Evolutionary conservation across 1,284 basidiomycete genomes (phyloP).

Genomic region (Xerocomus nothofagi): DNA sequence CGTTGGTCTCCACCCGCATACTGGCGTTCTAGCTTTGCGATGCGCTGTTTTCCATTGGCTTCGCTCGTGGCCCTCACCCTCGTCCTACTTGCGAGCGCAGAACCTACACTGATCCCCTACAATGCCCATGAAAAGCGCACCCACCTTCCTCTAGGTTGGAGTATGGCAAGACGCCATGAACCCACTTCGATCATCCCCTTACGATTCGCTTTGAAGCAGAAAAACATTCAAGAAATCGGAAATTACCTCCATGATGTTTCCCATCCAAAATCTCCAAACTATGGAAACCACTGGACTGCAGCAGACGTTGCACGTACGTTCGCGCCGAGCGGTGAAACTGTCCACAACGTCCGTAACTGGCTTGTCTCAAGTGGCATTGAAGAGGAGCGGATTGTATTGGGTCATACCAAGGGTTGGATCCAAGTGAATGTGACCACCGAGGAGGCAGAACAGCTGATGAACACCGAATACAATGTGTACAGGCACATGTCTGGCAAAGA

Average conservation of each 20-base stretch:
- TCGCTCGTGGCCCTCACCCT: slow-evolving; percentile 15
- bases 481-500: slow-evolving; percentile 35
- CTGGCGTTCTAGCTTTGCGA: neutral
- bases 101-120: slow-evolving; percentile 4
- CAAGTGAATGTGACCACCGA: slow-evolving; percentile 37
- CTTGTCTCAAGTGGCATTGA: slow-evolving; percentile 37
- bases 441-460: slow-evolving; percentile 44
- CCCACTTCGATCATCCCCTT: slow-evolving; percentile 35
- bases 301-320: slow-evolving; percentile 40
- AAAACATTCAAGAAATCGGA: slow-evolving; percentile 39
- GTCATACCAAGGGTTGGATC: slow-evolving; percentile 40
- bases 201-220: slow-evolving; percentile 43
- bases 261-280: slow-evolving; percentile 42
- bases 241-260: slow-evolving; percentile 42
- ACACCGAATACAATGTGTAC: slow-evolving; percentile 45
- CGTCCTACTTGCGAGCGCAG: slow-evolving; percentile 9
- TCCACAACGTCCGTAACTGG: slow-evolving; percentile 42
- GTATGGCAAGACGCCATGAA: slow-evolving; percentile 28
- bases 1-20: neutral
- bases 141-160: slow-evolving; percentile 36
- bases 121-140: slow-evolving; percentile 36
- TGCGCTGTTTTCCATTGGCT: slow-evolving; percentile 6
- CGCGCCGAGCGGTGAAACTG: slow-evolving; percentile 38
- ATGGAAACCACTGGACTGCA: slow-evolving; percentile 45
- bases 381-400: slow-evolving; percentile 13